Evolutionary conservation across 306 rosid genomes (phyloP).

Genomic region (Vigna radiata): DNA sequence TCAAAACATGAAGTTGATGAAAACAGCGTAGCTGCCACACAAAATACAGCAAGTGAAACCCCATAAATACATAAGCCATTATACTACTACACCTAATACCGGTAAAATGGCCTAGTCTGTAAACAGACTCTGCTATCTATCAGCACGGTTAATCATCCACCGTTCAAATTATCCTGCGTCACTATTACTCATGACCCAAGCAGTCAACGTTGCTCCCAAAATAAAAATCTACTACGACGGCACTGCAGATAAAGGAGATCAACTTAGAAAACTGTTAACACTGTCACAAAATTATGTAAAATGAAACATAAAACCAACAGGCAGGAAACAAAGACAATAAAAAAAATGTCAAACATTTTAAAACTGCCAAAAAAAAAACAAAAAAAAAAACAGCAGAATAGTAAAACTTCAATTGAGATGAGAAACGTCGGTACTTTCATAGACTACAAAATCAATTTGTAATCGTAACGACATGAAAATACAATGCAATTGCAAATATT

Average conservation of each 20-base stretch:
- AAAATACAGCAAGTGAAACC: slow-evolving; percentile 20
- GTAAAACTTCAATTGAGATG: background rate
- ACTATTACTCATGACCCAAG: slow-evolving; percentile 15
- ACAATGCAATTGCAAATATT: background rate
- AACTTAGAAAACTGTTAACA: background rate
- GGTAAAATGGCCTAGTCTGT: slow-evolving; percentile 14
- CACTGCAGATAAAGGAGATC: slow-evolving; percentile 50
- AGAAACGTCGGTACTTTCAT: background rate
- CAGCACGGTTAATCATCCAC: slow-evolving; percentile 26
- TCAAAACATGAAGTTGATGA: background rate
- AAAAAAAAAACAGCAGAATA: slow-evolving; percentile 15
- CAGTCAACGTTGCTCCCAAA: background rate
- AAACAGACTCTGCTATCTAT: slow-evolving; percentile 20
- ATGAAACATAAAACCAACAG: background rate
- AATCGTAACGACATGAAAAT: background rate
- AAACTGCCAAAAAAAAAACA: background rate
- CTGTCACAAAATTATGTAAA: too few species aligned
- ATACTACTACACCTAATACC: slow-evolving; percentile 13
- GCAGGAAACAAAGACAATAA: background rate
- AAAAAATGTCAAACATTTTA: background rate
- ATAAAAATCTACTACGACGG: slow-evolving; percentile 52
- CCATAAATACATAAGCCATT: slow-evolving; percentile 32
- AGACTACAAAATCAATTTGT: background rate
- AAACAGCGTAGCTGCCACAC: slow-evolving; percentile 18
- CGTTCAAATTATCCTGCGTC: background rate